These are phyloP conservation scores for Myxozyma neglecta DNA, from an alignment of 805 yeast genomes.

Conservation along the genomic window DNA sequence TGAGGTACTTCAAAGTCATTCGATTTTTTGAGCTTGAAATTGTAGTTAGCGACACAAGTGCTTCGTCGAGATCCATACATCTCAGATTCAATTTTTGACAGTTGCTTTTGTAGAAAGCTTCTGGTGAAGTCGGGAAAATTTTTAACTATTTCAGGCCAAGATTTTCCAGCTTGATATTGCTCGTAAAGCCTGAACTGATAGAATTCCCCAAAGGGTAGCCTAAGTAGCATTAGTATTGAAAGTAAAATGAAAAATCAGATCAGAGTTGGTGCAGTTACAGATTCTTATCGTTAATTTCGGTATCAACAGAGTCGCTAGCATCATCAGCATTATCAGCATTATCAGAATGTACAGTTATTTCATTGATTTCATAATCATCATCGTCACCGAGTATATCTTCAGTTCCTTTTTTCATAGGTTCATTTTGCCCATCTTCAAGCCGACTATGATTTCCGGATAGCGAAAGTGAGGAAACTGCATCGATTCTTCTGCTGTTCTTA, in stretches of 20 bases:
- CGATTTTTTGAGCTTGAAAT: too few species aligned
- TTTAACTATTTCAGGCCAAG: not conserved
- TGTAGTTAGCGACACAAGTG: too few species aligned
- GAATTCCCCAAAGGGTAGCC: constrained; percentile 1
- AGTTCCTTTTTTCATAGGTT: too few species aligned
- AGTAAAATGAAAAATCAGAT: not conserved
- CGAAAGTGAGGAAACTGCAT: not conserved
- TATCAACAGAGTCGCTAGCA: not conserved
- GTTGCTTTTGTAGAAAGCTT: not conserved
- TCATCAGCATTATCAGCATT: not conserved
- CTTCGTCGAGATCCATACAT: not conserved
- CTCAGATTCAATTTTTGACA: not conserved
- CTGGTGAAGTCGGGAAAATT: constrained; percentile 1
- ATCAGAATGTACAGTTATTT: too few species aligned
- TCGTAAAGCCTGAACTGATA: constrained; percentile 3
- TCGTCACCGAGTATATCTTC: too few species aligned
- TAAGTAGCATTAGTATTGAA: not conserved
- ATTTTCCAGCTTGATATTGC: not conserved
- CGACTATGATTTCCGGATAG: not conserved
- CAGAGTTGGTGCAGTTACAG: not conserved
- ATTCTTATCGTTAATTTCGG: not conserved
- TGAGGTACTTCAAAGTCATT: too few species aligned
- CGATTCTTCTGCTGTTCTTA: not conserved
- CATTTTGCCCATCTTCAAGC: too few species aligned
- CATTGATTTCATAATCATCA: too few species aligned